These are phyloP conservation scores for Vigna angularis DNA, from an alignment of 306 rosid genomes.

Conservation along the genomic window DNA sequence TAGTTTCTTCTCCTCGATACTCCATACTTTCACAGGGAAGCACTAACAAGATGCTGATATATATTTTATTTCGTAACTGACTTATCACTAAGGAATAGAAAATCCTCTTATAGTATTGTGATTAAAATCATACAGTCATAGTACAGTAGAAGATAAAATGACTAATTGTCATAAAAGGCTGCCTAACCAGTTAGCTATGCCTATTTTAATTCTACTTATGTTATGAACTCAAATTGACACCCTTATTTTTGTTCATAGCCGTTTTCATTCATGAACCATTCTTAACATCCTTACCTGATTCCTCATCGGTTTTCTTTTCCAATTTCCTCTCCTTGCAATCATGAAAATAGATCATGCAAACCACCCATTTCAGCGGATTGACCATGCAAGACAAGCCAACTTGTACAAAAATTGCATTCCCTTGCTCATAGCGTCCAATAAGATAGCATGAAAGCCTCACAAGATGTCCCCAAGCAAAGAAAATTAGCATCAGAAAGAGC, in stretches of 20 bases:
- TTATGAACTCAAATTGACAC: slow-evolving; percentile 7
- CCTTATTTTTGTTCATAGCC: background rate
- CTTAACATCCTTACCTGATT: slow-evolving; percentile 37
- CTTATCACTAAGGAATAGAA: background rate
- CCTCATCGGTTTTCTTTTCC: slow-evolving; percentile 52
- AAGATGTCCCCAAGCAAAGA: slow-evolving; percentile 57
- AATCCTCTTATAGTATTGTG: background rate
- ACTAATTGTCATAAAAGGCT: background rate
- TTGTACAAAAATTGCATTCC: slow-evolving; percentile 41
- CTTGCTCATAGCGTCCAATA: slow-evolving; percentile 47
- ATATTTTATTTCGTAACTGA: background rate
- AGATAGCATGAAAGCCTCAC: slow-evolving; percentile 52
- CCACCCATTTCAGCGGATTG: slow-evolving; percentile 65
- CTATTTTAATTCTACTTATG: background rate
- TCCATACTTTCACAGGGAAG: background rate
- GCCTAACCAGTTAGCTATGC: background rate
- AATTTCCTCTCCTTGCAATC: slow-evolving; percentile 51
- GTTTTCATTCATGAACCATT: slow-evolving; percentile 30
- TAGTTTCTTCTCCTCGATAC: background rate
- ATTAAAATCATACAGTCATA: background rate
- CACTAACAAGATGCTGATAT: background rate
- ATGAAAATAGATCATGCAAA: slow-evolving; percentile 53
- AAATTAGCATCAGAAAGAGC: slow-evolving; percentile 57
- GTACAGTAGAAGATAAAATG: slow-evolving; percentile 6
- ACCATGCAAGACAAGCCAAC: slow-evolving; percentile 51